Percentiles rank a stretch among this genome's conserved stretches.
Evolutionary conservation across 805 yeast genomes (phyloP).

Genomic region (Ogataea ramenticola): DNA sequence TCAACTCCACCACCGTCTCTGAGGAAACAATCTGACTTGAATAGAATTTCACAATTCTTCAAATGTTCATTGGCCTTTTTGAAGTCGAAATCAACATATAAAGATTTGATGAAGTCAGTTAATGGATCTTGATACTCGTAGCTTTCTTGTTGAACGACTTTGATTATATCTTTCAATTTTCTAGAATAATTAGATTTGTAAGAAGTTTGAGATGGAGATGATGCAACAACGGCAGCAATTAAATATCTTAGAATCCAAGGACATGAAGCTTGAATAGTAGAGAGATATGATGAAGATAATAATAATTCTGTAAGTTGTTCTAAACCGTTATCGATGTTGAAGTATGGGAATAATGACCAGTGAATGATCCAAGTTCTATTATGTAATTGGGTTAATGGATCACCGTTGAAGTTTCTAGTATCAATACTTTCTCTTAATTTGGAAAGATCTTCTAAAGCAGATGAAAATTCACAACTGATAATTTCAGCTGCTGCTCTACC

Average conservation of each 20-base stretch:
- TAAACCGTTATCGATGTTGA: slow-evolving; percentile 43
- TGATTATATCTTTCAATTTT: slow-evolving; percentile 49
- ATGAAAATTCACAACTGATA: slow-evolving; percentile 43
- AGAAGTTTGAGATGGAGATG: slow-evolving; percentile 22
- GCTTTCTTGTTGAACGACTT: slow-evolving; percentile 51
- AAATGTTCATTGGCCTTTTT: slow-evolving; percentile 43
- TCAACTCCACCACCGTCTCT: slow-evolving; percentile 30
- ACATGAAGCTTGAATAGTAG: slow-evolving; percentile 62
- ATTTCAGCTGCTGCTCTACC: slow-evolving; percentile 61
- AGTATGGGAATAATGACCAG: slow-evolving; percentile 60
- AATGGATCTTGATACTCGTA: slow-evolving; percentile 64
- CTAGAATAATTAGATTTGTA: slow-evolving; percentile 29
- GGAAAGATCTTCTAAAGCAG: slow-evolving; percentile 44
- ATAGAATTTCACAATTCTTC: slow-evolving; percentile 37
- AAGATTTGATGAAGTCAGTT: slow-evolving; percentile 45
- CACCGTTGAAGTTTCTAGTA: slow-evolving; percentile 39
- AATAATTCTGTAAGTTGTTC: slow-evolving; percentile 51
- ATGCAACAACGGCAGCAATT: slow-evolving; percentile 49
- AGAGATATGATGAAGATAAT: slow-evolving; percentile 51
- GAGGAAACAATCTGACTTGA: slow-evolving; percentile 53
- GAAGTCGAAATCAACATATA: slow-evolving; percentile 55
- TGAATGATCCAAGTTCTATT: slow-evolving; percentile 64
- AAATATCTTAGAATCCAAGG: slow-evolving; percentile 68
- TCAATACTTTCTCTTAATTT: slow-evolving; percentile 54
- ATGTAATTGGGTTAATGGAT: slow-evolving; percentile 52